These are phyloP conservation scores for Pseudogymnoascus sp. DNA, from an alignment of 2,329 filamentous ascomycete genomes.

Conservation along the genomic window DNA sequence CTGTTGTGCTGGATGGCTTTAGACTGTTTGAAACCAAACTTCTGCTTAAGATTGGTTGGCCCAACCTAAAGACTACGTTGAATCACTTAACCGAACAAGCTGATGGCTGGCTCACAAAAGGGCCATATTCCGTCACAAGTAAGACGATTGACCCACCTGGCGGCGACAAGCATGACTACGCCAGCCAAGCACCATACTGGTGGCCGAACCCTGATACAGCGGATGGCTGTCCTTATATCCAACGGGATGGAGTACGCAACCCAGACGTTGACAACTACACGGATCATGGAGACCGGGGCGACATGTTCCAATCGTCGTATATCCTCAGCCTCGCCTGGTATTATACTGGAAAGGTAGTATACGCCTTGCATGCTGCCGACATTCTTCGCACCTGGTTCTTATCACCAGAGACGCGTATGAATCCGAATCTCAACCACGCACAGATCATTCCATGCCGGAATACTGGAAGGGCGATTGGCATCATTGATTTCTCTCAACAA, in stretches of 20 bases:
- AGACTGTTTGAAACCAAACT: constrained; percentile 10
- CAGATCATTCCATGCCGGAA: constrained; percentile 17
- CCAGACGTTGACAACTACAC: constrained; percentile 18
- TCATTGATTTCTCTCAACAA: constrained; percentile 18
- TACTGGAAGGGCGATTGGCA: constrained; percentile 10
- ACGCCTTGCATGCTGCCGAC: constrained; percentile 19
- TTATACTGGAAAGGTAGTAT: constrained; percentile 21
- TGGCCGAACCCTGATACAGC: constrained; percentile 19
- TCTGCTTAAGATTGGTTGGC: background rate
- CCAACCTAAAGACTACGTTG: background rate
- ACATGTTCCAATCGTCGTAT: constrained; percentile 22
- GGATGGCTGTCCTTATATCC: constrained; percentile 22
- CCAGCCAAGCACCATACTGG: constrained; percentile 22
- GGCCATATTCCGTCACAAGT: constrained; percentile 23
- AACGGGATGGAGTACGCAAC: constrained; percentile 23
- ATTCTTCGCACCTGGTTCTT: constrained; percentile 26
- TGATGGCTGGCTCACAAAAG: constrained; percentile 20
- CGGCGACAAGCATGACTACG: constrained; percentile 21
- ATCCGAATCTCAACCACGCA: constrained; percentile 23
- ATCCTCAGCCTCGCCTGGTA: constrained; percentile 24
- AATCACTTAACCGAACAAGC: constrained; percentile 5
- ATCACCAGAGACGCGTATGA: constrained; percentile 20
- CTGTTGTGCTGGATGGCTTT: constrained; percentile 8
- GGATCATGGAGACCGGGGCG: constrained; percentile 19
- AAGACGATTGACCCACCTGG: constrained; percentile 18